Evolutionary conservation across 305 asterid genomes (phyloP).

Genomic region (Fraxinus xanthoxyloides): DNA sequence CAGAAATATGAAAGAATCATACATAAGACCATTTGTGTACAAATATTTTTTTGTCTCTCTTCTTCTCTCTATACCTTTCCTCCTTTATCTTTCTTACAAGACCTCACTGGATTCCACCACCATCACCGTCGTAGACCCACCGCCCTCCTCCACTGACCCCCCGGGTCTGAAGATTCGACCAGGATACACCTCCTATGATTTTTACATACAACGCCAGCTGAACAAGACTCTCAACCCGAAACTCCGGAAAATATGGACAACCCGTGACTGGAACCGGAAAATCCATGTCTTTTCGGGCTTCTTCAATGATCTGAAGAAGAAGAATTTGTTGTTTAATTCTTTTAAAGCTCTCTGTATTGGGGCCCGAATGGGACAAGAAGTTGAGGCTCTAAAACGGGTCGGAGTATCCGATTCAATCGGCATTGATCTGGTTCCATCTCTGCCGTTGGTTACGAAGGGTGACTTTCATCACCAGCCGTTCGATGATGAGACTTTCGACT

Average conservation of each 20-base stretch:
- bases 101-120: conserved; percentile 12
- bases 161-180: conserved; percentile 60
- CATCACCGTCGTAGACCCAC: not conserved
- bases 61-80: conserved; percentile 32
- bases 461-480: conserved; percentile 82
- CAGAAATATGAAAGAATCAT: conserved; percentile 27
- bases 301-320: conserved; percentile 43
- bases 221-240: conserved; percentile 70
- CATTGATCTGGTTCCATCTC: conserved; percentile 67
- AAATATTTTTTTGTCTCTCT: conserved; percentile 28
- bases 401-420: conserved; percentile 65
- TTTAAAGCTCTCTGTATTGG: conserved; percentile 63
- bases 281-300: conserved; percentile 50
- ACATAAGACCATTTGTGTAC: conserved; percentile 23
- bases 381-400: conserved; percentile 61
- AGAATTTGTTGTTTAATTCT: conserved; percentile 28
- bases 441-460: conserved; percentile 65
- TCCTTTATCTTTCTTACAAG: conserved; percentile 30
- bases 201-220: conserved; percentile 61
- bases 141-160: not conserved
- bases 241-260: conserved; percentile 57
- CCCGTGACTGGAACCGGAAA: conserved; percentile 76
- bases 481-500: conserved; percentile 50
- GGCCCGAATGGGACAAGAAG: conserved; percentile 82
- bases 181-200: conserved; percentile 66